These are phyloP conservation scores for Sabuloglossum arenarium DNA, from an alignment of 495 filamentous ascomycete genomes.

Conservation along the genomic window DNA sequence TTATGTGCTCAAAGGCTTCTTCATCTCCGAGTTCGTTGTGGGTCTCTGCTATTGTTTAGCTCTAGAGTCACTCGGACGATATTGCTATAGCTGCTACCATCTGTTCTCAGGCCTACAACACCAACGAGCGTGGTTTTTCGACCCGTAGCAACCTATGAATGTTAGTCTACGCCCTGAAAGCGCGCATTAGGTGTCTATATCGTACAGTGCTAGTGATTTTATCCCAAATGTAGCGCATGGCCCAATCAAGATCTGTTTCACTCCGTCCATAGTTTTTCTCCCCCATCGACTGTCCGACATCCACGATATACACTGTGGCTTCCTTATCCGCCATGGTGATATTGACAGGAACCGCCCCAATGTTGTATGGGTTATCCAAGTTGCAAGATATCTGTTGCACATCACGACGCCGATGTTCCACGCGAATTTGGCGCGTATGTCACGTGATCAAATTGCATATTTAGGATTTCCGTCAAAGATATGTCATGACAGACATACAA, in stretches of 20 bases:
- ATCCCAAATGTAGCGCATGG: constrained; percentile 92
- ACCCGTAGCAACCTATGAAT: constrained; percentile 45
- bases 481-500: too few relatives aligned
- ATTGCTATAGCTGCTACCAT: constrained; percentile 23
- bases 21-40: constrained; percentile 39
- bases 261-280: constrained; percentile 48
- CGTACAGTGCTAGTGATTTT: constrained; percentile 62
- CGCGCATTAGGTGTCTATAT: background rate
- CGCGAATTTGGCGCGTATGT: background rate
- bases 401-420: background rate
- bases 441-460: background rate
- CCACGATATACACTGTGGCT: constrained; percentile 78
- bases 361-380: background rate
- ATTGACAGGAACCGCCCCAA: background rate
- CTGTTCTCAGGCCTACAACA: constrained; percentile 65
- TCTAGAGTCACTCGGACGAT: background rate
- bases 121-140: constrained; percentile 66
- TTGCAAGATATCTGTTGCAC: background rate
- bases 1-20: constrained; percentile 57
- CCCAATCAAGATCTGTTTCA: constrained; percentile 71
- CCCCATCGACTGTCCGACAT: constrained; percentile 69
- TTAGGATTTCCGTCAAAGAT: too few relatives aligned
- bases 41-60: constrained; percentile 27
- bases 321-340: constrained; percentile 77
- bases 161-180: constrained; percentile 4